Base-by-base conservation (phyloP, 1,284 basidiomycete species). In the Agroathelia rolfsii region DNA sequence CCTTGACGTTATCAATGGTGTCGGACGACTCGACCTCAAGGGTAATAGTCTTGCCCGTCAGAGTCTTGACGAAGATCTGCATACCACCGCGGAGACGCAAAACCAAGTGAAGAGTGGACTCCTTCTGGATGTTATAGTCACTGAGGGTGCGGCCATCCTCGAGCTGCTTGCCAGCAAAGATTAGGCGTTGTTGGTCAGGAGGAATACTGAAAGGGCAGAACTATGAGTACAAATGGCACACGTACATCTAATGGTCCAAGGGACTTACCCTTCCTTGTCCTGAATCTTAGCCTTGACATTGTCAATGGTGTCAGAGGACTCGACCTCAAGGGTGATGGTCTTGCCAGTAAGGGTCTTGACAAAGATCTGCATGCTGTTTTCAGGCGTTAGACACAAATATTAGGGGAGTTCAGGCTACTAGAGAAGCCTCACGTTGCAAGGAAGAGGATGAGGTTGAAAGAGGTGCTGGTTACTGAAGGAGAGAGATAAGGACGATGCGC, bases 1-100 rank as follows among this genome's bases (percentile, higher is more conserved):
- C 63, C 52, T 69, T 69, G 29, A 69, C 66, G 37, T 67, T 66
- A 48, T 68, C 64, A 36, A 66, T 66, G 2, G 64, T 67, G 43
- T 66, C 64, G 2, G 64, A 66, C 2, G 64, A 66, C 49, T 67
- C 63, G 15, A 67, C 64, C 52, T 66, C 65, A 4, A 66, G 53
- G 7, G 66, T 66, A 43, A 67, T 65, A 3, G 64, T 66, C 58
- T 66, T 67, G 14, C 64, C 64, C 0, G 64, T 66, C 36, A 83
- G 59, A 42, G 66, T 72, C 62, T 77, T 78, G 43, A 78, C 74
- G 49, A 77, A 78, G 46, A 76, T 77, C 52, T 77, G 73, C 74
- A 78, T 76, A 47, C 78, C 79, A 47, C 79, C 79, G 50, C 80
- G 73, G 28, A 85, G 66, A 52, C 78, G 69, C 25, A 83, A 62